Base-by-base conservation (phyloP, 257 asterid species). In the Fraxinus anomala region DNA sequence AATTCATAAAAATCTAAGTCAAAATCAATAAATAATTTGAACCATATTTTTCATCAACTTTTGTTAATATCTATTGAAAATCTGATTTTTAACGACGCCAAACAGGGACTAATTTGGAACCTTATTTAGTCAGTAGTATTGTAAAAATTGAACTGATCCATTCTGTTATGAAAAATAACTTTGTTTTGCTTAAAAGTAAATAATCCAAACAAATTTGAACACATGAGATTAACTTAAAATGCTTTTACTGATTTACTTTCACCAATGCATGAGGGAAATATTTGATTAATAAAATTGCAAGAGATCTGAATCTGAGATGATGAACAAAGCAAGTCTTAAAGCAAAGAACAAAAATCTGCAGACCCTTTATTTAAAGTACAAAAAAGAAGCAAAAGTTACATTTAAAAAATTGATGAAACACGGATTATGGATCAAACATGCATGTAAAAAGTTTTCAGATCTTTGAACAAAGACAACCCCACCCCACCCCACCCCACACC, bases 401-500 rank as follows among this genome's bases (percentile, higher is more conserved):
- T 37, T 8, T 6, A 8, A 83, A 72, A 72, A 79, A 69, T 31
- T 68, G 72, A 78, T 19, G 37, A 37, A 83, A 77, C 82, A 81
- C 73, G 54, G 73, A 79, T 81, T 83, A 78, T 76, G 87, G 87
- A 81, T 81, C 81, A 76, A 81, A 81, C 79, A 49, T 78, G 87
- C 77, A 81, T 73, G 66, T 19, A 23, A 71, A 42, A 80, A 70
- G 42, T 77, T 76, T 39, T 75, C 9, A 37, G 26, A 61, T 68
- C 73, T 80, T 83, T 70, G 54, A 79, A 73, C 72, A 71, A 69
- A 33, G 66, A 68, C 75, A 47, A 37, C 80, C 40, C 37, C 56
- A 56, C 79, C 37, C 31, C 59, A 66, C 70, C 83, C 76, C 61
- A 68, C 3, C 34, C 72, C 42, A n/a, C n/a, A n/a, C n/a, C n/a